These are phyloP conservation scores for Leersia perrieri DNA, from an alignment of 176 grass and related monocot genomes.

Conservation along the genomic window DNA sequence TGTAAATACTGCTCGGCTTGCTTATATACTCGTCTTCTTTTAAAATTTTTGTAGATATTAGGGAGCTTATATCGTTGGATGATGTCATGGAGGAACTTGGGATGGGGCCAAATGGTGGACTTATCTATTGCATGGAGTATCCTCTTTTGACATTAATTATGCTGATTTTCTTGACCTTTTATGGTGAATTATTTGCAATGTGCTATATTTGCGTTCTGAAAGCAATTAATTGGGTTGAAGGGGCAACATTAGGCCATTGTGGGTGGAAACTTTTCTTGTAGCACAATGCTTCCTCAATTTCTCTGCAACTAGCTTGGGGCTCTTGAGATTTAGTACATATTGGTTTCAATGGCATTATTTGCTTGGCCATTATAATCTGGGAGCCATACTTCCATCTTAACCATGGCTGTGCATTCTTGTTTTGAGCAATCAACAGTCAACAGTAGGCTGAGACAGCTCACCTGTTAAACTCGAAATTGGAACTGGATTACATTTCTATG, in stretches of 20 bases:
- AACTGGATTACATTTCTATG: background rate
- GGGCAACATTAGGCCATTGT: background rate
- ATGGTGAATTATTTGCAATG: background rate
- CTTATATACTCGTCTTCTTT: background rate
- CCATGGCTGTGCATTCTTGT: background rate
- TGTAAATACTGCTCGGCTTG: background rate
- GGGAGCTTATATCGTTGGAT: slow-evolving; percentile 89
- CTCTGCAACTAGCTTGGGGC: background rate
- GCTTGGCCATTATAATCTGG: background rate
- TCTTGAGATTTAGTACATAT: background rate
- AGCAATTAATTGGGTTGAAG: background rate
- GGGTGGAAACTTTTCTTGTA: background rate
- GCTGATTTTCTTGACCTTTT: background rate
- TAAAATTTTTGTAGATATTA: slow-evolving; percentile 61
- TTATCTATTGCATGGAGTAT: slow-evolving; percentile 99
- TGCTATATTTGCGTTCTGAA: background rate
- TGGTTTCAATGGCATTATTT: background rate
- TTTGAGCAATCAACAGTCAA: background rate
- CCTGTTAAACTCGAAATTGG: background rate
- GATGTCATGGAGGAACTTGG: slow-evolving; percentile 96
- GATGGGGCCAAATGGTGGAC: slow-evolving; percentile 82
- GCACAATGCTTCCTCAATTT: background rate
- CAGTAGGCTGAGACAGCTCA: background rate
- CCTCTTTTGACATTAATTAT: slow-evolving; percentile 17
- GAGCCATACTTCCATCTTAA: background rate